Base-by-base conservation (phyloP, 805 yeast genomes). In the Yamadazyma sp. region DNA sequence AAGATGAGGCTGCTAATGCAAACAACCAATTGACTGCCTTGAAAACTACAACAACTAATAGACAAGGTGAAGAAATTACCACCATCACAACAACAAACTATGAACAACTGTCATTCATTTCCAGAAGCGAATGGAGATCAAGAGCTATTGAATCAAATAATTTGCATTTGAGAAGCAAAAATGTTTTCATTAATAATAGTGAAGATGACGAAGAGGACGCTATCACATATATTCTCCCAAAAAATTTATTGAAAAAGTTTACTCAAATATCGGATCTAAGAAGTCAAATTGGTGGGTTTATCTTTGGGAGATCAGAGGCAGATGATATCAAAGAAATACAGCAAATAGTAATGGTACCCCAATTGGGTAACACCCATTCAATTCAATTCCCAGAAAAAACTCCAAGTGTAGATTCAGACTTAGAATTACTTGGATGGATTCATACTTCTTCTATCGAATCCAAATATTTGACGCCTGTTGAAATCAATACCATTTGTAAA, bases 1-100 rank as follows among this genome's bases (percentile, higher is more conserved):
- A 63, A 31, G 70, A 65, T 22, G 44, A 36, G 17, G 39, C 30
- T 2, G 23, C 48, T 5, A 67, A 64, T 7, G 68, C 66, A 10
- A 70, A 71, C 39, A 55, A 60, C 23, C 82, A 83, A 44, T 61
- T 81, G 21, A 76, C 88, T 0, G 93, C 95, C 0, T 72, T 82
- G 47, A 88, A 86, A 48, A 80, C 95, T 0, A 82, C 80, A 38
- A 84, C 95, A 0, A 80, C 80, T 17, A 93, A 87, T 53, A 95
- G 86, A 2, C 97, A 89, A 52, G 99, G 99, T 22, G 98, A 93
- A 53, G 94, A 89, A 49, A 91, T 93, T 50, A 82, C 85, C 27
- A 91, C 96, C 0, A 96, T 91, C 20, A 88, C 98, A 0, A 88
- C 98, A 0, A 79, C 89, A 12, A 78, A 78, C 43, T 89, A 85